Percentiles rank a stretch among this genome's conserved stretches.
Conservation (phyloP, 306 rosid species). For the Benincasa hispida region DNA sequence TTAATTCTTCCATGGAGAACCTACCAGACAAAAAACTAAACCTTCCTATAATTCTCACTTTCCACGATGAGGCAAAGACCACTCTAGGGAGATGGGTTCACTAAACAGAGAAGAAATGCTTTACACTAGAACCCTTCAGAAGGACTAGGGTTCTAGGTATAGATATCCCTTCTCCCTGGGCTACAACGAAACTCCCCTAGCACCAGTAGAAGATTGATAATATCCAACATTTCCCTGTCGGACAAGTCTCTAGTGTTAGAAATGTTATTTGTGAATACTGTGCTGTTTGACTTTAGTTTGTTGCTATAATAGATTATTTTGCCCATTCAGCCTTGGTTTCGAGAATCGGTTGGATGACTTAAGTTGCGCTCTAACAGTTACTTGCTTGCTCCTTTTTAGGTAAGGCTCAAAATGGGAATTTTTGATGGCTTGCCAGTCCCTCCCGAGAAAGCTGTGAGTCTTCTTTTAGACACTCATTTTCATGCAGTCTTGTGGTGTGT, state of each 20-base stretch:
- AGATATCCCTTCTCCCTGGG: background rate
- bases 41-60: background rate
- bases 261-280: background rate
- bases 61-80: background rate
- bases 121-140: background rate
- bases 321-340: conserved; percentile 22
- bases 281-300: background rate
- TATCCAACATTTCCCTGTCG: background rate
- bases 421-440: conserved; percentile 88
- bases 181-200: background rate
- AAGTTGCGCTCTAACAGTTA: conserved; percentile 22
- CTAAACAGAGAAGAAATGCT: background rate
- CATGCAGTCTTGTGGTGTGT: conserved; percentile 3
- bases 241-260: background rate
- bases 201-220: background rate
- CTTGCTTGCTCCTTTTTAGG: conserved; percentile 20
- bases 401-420: conserved; percentile 56
- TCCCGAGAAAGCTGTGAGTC: conserved; percentile 65
- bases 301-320: background rate
- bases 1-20: too few species aligned
- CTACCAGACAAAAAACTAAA: background rate
- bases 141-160: background rate
- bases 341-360: conserved; percentile 15
- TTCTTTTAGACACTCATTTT: conserved; percentile 7
- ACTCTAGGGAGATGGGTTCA: background rate